Percentiles rank a stretch among this genome's conserved stretches.
Conservation (phyloP, 2,329 filamentous ascomycete genomes). For the Camillea tinctor region DNA sequence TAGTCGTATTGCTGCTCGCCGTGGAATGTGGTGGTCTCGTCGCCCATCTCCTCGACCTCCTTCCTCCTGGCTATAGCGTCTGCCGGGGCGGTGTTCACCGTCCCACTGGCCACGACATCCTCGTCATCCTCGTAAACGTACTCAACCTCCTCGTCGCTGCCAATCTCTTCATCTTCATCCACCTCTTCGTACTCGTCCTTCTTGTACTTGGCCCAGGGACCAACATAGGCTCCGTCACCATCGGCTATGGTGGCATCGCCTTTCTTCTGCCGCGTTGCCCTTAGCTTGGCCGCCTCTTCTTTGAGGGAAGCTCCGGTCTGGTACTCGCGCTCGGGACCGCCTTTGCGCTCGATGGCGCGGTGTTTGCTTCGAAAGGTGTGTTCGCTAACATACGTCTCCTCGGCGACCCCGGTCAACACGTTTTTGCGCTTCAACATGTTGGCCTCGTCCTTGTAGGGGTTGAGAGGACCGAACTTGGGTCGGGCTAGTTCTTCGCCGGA, state of each 20-base stretch:
- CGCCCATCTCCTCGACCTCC: conserved; percentile 58
- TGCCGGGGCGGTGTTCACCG: conserved; percentile 56
- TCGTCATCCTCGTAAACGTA: conserved; percentile 74
- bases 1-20: conserved; percentile 85
- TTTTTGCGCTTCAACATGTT: conserved; percentile 72
- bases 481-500: conserved; percentile 71
- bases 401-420: conserved; percentile 78
- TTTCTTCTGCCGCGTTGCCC: conserved; percentile 78
- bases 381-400: conserved; percentile 88
- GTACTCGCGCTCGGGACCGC: conserved; percentile 55
- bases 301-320: conserved; percentile 60
- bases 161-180: conserved; percentile 71
- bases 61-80: conserved; percentile 55
- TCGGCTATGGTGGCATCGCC: conserved; percentile 82
- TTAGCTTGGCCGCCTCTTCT: conserved; percentile 65
- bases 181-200: conserved; percentile 72
- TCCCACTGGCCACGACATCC: conserved; percentile 62
- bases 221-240: conserved; percentile 84
- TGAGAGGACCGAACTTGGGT: conserved; percentile 65
- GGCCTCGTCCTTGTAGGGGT: conserved; percentile 69
- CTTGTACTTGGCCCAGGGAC: conserved; percentile 88
- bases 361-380: conserved; percentile 87
- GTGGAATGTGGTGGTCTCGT: conserved; percentile 85
- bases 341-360: conserved; percentile 73
- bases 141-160: conserved; percentile 76